phyloP scores from a whole-genome alignment of 306 rosid species.

The Datisca glomerata region DNA sequence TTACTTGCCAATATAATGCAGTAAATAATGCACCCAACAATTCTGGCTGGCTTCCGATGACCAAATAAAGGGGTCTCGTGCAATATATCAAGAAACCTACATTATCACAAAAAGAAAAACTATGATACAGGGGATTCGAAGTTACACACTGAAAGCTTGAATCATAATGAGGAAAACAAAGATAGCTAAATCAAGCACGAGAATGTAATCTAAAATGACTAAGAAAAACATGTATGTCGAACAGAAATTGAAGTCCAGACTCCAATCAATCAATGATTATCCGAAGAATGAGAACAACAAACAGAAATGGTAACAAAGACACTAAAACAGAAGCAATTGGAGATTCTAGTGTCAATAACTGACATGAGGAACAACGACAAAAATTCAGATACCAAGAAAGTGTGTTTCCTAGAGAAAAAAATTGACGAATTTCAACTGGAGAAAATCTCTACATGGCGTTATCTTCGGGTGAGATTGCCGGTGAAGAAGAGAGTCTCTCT shows the following conservation, averaged over 20 bases:
- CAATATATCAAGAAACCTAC: conserved; percentile 81
- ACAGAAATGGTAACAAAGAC: neutral
- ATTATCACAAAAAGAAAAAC: neutral
- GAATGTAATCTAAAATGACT: neutral
- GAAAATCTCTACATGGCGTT: conserved; percentile 32
- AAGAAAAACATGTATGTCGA: neutral
- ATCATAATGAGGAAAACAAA: neutral
- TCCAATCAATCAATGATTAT: neutral
- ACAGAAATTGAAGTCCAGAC: neutral
- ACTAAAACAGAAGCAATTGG: neutral
- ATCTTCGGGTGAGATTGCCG: conserved; percentile 37
- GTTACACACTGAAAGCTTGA: neutral
- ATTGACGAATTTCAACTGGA: neutral
- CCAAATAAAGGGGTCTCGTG: conserved; percentile 94
- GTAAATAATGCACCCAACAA: conserved; percentile 71
- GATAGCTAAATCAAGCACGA: neutral
- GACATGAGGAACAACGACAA: neutral
- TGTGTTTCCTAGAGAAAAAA: neutral
- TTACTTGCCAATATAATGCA: conserved; percentile 57
- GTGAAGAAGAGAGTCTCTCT: conserved; percentile 37
- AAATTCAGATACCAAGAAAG: neutral
- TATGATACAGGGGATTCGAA: no score
- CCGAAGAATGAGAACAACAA: neutral
- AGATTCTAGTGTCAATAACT: neutral
- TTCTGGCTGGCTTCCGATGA: conserved; percentile 72